These are phyloP conservation scores for Talaromyces thailandensis DNA, from an alignment of 495 filamentous ascomycete species.

Conservation along the genomic window DNA sequence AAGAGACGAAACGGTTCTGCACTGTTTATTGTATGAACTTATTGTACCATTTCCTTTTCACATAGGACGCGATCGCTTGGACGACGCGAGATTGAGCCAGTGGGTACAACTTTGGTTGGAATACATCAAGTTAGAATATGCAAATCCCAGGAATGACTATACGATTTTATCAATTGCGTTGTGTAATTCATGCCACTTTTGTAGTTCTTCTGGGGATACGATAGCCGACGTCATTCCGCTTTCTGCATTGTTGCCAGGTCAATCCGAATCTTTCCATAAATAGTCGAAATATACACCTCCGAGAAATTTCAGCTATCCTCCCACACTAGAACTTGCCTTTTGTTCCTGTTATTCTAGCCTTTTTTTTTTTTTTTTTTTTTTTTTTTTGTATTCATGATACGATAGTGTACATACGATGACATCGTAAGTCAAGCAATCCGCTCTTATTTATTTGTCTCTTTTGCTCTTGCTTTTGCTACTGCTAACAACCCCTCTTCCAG, in stretches of 20 bases:
- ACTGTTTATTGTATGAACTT: conserved; percentile 2
- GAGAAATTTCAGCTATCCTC: background rate
- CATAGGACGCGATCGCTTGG: conserved; percentile 12
- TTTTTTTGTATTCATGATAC: background rate
- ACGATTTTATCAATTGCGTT: background rate
- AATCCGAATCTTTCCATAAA: background rate
- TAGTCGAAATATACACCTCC: background rate
- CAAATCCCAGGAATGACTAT: background rate
- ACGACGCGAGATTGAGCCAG: background rate
- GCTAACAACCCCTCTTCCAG: background rate
- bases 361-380: no score
- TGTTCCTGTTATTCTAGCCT: background rate
- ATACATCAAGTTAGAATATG: background rate
- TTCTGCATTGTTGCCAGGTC: conserved; percentile 6
- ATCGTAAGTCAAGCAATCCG: conserved; percentile 27
- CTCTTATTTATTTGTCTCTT: no score
- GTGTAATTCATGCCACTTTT: background rate
- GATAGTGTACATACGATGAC: conserved; percentile 22
- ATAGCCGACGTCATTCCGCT: conserved; percentile 6
- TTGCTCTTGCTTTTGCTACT: background rate
- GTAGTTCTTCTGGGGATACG: background rate
- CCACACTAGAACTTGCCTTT: background rate
- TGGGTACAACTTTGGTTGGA: background rate
- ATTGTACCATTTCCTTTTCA: conserved; percentile 9
- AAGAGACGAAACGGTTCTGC: background rate